These are phyloP conservation scores for Phytophthora capsici DNA, from an alignment of 352 stramenopile genomes.

Conservation along the genomic window DNA sequence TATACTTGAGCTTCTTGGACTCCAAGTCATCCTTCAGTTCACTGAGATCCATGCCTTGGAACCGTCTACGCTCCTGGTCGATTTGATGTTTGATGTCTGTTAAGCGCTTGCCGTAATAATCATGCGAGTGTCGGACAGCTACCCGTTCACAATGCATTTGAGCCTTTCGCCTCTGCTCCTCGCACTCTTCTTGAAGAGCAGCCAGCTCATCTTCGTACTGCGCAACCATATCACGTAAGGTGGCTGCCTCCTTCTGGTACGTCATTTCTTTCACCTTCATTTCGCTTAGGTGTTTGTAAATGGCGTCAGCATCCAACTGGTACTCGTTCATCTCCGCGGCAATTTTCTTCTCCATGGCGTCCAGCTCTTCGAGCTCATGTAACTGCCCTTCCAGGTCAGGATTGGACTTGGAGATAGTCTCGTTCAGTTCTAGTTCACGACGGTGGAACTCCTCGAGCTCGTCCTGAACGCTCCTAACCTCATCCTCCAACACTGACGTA, in stretches of 20 bases:
- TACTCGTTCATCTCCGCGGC: conserved; percentile 54
- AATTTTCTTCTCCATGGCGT: conserved; percentile 57
- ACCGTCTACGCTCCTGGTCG: conserved; percentile 72
- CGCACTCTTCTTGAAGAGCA: conserved; percentile 60
- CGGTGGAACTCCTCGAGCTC: conserved; percentile 52
- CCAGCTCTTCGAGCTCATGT: conserved; percentile 64
- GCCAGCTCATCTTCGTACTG: conserved; percentile 61
- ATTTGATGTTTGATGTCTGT: conserved; percentile 84
- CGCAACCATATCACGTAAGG: conserved; percentile 53
- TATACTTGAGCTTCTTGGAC: conserved; percentile 75
- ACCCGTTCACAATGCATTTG: conserved; percentile 72
- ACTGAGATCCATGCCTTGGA: conserved; percentile 84
- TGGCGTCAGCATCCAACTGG: conserved; percentile 63
- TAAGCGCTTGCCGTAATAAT: conserved; percentile 83
- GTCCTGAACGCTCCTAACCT: conserved; percentile 52
- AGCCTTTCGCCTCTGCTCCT: conserved; percentile 66
- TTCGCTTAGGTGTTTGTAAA: conserved; percentile 81
- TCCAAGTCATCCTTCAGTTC: conserved; percentile 81
- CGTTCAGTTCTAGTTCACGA: conserved; percentile 61
- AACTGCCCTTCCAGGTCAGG: conserved; percentile 70
- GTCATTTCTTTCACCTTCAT: conserved; percentile 76
- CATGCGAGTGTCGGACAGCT: conserved; percentile 62
- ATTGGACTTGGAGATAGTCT: conserved; percentile 66
- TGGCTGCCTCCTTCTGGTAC: conserved; percentile 55
- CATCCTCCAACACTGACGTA: conserved; percentile 79